These are phyloP conservation scores for Trichosporon coremiiforme DNA, from an alignment of 1,284 basidiomycete genomes.

Conservation along the genomic window DNA sequence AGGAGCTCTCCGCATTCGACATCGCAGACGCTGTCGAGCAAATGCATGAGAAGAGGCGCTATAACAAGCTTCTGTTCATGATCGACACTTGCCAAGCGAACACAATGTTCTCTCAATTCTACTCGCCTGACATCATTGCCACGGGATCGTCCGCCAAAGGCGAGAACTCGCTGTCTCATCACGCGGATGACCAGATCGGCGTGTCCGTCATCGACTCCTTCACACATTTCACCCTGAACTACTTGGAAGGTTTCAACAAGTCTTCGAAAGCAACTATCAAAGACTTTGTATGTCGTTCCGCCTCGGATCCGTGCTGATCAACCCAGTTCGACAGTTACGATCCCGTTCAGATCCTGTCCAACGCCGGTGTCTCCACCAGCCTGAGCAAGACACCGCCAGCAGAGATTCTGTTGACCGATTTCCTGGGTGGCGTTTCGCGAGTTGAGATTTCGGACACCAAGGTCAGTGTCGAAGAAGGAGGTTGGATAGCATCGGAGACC, in stretches of 20 bases:
- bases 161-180: constrained; percentile 93
- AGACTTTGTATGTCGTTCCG: constrained; percentile 68
- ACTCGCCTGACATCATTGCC: constrained; percentile 92
- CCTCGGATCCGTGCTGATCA: neutral
- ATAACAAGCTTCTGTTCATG: constrained; percentile 98
- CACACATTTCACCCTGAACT: constrained; percentile 88
- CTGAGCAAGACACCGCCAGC: constrained; percentile 68
- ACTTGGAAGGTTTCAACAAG: constrained; percentile 90
- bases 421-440: constrained; percentile 88
- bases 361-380: constrained; percentile 80
- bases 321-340: constrained; percentile 78
- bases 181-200: constrained; percentile 89
- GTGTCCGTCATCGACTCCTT: constrained; percentile 94
- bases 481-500: neutral
- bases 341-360: constrained; percentile 72
- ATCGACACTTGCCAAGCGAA: constrained; percentile 98
- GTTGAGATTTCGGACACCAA: constrained; percentile 62
- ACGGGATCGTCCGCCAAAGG: constrained; percentile 85
- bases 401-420: constrained; percentile 84
- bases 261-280: constrained; percentile 77
- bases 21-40: constrained; percentile 96
- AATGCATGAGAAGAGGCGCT: constrained; percentile 96
- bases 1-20: constrained; percentile 95
- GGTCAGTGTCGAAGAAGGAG: neutral
- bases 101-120: constrained; percentile 91